A percentile compares a stretch with the other conserved stretches of the same genome.
These are phyloP conservation scores for Syzygium syzygioides DNA, from an alignment of 441 rosid genomes.

Conservation along the genomic window DNA sequence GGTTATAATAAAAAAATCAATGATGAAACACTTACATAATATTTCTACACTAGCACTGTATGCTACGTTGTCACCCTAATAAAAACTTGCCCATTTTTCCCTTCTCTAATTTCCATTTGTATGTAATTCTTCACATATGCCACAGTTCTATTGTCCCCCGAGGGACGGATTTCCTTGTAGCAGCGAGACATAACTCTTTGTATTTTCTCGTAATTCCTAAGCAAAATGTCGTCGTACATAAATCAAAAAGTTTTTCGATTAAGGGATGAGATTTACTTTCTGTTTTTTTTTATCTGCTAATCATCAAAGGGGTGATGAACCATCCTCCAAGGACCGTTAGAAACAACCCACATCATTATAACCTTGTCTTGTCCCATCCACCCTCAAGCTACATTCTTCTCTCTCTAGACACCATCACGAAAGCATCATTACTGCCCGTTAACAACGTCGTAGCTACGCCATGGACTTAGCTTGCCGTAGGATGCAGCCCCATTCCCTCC, in stretches of 20 bases:
- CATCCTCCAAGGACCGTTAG: neutral
- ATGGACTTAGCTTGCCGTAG: neutral
- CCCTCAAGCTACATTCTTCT: no score
- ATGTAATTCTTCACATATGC: rapidly evolving
- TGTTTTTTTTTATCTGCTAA: neutral
- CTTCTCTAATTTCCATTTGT: no score
- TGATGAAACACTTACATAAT: neutral
- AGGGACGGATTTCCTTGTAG: rapidly evolving
- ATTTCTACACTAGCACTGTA: neutral
- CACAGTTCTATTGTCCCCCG: neutral
- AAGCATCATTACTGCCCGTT: neutral
- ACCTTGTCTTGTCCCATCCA: neutral
- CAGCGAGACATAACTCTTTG: neutral
- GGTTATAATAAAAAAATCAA: neutral
- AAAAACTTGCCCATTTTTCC: neutral
- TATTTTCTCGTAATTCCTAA: neutral
- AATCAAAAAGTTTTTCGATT: neutral
- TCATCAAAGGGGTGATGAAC: neutral
- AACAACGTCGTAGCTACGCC: neutral
- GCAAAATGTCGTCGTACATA: neutral
- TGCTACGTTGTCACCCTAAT: neutral
- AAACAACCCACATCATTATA: neutral
- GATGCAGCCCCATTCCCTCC: neutral
- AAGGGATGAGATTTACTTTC: neutral
- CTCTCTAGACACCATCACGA: neutral